A percentile compares a stretch with the other conserved stretches of the same genome.
These are phyloP conservation scores for Melampsora medusae DNA, from an alignment of 1,284 basidiomycete genomes.

Conservation along the genomic window DNA sequence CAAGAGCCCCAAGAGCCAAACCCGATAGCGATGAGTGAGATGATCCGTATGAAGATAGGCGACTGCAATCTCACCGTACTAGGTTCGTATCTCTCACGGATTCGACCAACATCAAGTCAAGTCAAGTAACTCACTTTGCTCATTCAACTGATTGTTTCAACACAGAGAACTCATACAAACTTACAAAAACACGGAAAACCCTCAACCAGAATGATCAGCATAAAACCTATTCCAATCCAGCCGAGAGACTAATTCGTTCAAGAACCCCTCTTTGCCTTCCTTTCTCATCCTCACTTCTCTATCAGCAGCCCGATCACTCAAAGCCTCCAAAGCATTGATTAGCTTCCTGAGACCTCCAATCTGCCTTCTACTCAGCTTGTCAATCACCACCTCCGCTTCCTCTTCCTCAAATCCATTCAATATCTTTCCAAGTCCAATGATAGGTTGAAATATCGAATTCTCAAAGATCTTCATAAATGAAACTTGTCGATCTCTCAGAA, in stretches of 20 bases:
- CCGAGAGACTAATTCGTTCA: constrained; percentile 17
- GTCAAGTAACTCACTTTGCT: too few species aligned
- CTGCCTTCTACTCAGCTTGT: constrained; percentile 13
- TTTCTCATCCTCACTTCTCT: background rate
- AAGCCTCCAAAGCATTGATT: constrained; percentile 17
- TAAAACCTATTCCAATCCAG: constrained; percentile 37
- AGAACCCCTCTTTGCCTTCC: constrained; percentile 13
- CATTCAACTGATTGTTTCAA: too few species aligned
- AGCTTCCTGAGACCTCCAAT: background rate
- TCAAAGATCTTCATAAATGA: constrained; percentile 8
- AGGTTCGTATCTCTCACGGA: too few species aligned
- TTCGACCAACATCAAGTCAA: too few species aligned
- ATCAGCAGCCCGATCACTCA: constrained; percentile 25
- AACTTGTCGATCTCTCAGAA: constrained; percentile 28
- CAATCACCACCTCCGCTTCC: constrained; percentile 3
- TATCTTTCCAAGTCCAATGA: constrained; percentile 15
- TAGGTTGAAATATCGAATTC: constrained; percentile 21
- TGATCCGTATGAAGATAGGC: too few species aligned
- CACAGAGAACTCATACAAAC: too few species aligned
- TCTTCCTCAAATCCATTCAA: background rate
- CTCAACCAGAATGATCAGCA: background rate
- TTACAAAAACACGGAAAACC: too few species aligned
- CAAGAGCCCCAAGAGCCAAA: too few species aligned
- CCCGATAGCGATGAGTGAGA: too few species aligned
- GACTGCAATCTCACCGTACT: too few species aligned